Evolutionary conservation across 2,329 filamentous ascomycete genomes (phyloP).

Genomic region (Clarireedia sp.): DNA sequence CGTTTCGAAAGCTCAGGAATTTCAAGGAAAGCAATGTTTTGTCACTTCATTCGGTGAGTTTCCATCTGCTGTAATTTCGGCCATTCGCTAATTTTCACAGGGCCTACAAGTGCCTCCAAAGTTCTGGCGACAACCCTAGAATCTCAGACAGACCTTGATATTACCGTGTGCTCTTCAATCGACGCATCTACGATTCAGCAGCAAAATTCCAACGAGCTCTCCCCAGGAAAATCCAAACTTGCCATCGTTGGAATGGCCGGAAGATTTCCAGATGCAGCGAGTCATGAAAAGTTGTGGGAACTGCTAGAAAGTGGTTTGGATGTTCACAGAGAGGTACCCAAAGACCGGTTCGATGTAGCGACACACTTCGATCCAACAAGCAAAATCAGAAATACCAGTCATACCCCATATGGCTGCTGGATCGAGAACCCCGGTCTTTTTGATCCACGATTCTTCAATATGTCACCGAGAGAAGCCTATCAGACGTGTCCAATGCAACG

Average conservation of each 20-base stretch:
- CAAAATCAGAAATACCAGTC: slow-evolving; percentile 60
- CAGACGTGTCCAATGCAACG: slow-evolving; percentile 79
- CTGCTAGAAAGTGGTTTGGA: slow-evolving; percentile 67
- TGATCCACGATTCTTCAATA: slow-evolving; percentile 80
- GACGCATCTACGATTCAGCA: background rate
- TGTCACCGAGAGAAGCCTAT: slow-evolving; percentile 72
- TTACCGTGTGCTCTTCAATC: background rate
- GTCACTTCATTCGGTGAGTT: slow-evolving; percentile 39
- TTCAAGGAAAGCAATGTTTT: slow-evolving; percentile 35
- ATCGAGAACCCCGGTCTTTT: slow-evolving; percentile 66
- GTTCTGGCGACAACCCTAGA: slow-evolving; percentile 1
- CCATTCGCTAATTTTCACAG: slow-evolving; percentile 31
- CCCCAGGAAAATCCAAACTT: slow-evolving; percentile 31
- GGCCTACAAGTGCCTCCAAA: slow-evolving; percentile 41
- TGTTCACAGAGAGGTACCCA: slow-evolving; percentile 57
- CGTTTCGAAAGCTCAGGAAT: slow-evolving; percentile 35
- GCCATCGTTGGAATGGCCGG: slow-evolving; percentile 81
- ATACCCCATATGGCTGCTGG: slow-evolving; percentile 65
- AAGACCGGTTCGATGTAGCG: slow-evolving; percentile 66
- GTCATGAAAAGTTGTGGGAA: slow-evolving; percentile 66
- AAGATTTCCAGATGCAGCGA: slow-evolving; percentile 66
- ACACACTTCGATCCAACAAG: slow-evolving; percentile 65
- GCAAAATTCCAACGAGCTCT: slow-evolving; percentile 3
- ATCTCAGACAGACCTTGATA: slow-evolving; percentile 6
- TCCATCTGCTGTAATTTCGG: background rate